Evolutionary conservation across 345 rosid species (phyloP), one percentile per base, ranked within the genome.

Genomic region (Tarenaya hassleriana): DNA sequence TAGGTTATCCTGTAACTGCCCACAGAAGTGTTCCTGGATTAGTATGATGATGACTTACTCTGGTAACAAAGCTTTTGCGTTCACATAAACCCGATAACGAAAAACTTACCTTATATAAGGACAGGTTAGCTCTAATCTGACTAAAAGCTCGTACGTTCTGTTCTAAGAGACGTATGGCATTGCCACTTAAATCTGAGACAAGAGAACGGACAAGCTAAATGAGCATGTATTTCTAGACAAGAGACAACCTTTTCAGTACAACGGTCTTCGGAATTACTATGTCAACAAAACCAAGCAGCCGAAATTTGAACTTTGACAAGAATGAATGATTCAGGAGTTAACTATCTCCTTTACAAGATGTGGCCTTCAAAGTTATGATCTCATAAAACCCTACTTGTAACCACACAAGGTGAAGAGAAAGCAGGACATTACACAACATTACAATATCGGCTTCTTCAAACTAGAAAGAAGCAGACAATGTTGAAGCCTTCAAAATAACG

Each of bases 1-100:
- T 8, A 82, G 38, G 70, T 91, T 91, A 64, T 82, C 92, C 74
- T 79, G 83, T 57, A 73, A 80, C 98, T 91, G 92, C 49, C 46
- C 15, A 37, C 3, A 1, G n/a, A 37, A 37, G 41, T n/a, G n/a
- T 10, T 10, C 8, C 11, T 37, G 15, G 41, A 37, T 37, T 37
- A 10, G 41, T 37, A 10, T n/a, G n/a, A n/a, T n/a, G n/a, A n/a
- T n/a, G n/a, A n/a, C n/a, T n/a, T n/a, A 20, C 13, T 24, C 47
- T 21, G 47, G 54, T 47, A 55, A 47, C 50, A 53, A 10, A n/a
- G 1, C 31, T 31, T 33, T 46, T 34, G 8, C 37, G 41, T 42
- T 54, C 27, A 7, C 8, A 15, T 16, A n/a, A 35, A 55, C 53
- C 7, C 43, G 16, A 12, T 49, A 14, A 37, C 35, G 31, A 49